Evolutionary conservation across 129 eudicot genomes (phyloP), one percentile per base, ranked within the genome.

Genomic region (Helichrysum umbraculigerum): DNA sequence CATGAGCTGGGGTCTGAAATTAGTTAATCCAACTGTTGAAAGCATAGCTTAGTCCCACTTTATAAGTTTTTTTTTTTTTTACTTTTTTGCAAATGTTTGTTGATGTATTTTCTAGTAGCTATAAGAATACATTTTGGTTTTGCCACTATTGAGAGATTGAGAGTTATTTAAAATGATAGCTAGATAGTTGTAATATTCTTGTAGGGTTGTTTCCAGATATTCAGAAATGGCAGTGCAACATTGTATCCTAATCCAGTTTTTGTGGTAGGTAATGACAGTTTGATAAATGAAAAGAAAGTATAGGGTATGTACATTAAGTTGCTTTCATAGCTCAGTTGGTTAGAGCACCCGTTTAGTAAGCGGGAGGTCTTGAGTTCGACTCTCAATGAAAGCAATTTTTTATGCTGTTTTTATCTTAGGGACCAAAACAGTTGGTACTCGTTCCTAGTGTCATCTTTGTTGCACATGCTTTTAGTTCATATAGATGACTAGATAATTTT

Each of bases 301-400:
- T 0, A 22, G 33, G 52, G 65, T 25, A 32, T 19, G 1, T 1
- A 42, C 0, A 7, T 0, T 44, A 62, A n/a, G 3, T 65, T 35
- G 87, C 87, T 83, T 79, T 83, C 83, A 75, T 84, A 84, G 87
- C 87, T 84, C 85, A 80, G 85, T 84, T 84, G 87, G 85, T 84
- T 84, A 84, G 87, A 84, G 82, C 85, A 80, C 85, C 76, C 76
- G 83, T 73, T 88, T 91, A 90, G 98, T 92, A 92, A 92, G 96
- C 92, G 90, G 96, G 98, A 92, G 98, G 98, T 92, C 96, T 92
- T 92, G 98, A 92, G 98, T 92, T 92, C 94, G 42, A 92, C 88
- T 92, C 98, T 89, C 92, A 88, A 85, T 71, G 81, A 83, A 81
- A 84, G 78, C 85, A 81, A 6, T 0, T 44, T 34, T 57, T 34